A percentile compares a stretch with the other conserved stretches of the same genome.
phyloP scores from a whole-genome alignment of 495 filamentous ascomycete genomes.

The Penicillium verhagenii region DNA sequence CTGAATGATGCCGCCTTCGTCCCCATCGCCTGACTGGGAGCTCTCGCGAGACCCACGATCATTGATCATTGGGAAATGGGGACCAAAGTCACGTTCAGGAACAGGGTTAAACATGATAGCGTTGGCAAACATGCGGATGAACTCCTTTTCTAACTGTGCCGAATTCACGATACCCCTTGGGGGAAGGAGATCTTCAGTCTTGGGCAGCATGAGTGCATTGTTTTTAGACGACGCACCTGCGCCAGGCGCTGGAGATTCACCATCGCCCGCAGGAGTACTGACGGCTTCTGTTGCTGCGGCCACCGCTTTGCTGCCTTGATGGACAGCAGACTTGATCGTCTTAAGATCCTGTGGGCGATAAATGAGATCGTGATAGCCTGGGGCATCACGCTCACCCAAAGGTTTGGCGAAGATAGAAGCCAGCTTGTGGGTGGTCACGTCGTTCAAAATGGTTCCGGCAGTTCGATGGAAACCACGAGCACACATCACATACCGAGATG shows the following conservation, averaged over 20 bases:
- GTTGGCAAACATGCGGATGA: conserved; percentile 97
- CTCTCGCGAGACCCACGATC: conserved; percentile 39
- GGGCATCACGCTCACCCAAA: conserved; percentile 79
- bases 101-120: conserved; percentile 96
- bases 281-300: conserved; percentile 55
- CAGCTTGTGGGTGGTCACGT: conserved; percentile 80
- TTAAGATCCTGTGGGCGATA: conserved; percentile 87
- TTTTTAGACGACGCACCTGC: conserved; percentile 35
- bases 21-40: conserved; percentile 44
- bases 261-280: conserved; percentile 46
- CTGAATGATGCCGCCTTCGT: conserved; percentile 78
- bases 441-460: conserved; percentile 74
- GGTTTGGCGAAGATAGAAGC: conserved; percentile 85
- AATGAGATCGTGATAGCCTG: conserved; percentile 85
- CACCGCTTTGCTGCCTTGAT: conserved; percentile 72
- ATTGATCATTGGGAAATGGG: conserved; percentile 50
- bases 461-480: conserved; percentile 78
- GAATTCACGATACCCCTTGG: conserved; percentile 92
- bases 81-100: conserved; percentile 65
- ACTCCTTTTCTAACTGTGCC: conserved; percentile 88
- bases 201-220: conserved; percentile 54
- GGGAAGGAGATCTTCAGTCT: conserved; percentile 72
- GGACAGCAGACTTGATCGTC: conserved; percentile 74
- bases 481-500: conserved; percentile 61
- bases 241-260: conserved; percentile 40